Base-by-base conservation (phyloP, 176 grass and related monocot genomes). In the Saccharum spontaneum region DNA sequence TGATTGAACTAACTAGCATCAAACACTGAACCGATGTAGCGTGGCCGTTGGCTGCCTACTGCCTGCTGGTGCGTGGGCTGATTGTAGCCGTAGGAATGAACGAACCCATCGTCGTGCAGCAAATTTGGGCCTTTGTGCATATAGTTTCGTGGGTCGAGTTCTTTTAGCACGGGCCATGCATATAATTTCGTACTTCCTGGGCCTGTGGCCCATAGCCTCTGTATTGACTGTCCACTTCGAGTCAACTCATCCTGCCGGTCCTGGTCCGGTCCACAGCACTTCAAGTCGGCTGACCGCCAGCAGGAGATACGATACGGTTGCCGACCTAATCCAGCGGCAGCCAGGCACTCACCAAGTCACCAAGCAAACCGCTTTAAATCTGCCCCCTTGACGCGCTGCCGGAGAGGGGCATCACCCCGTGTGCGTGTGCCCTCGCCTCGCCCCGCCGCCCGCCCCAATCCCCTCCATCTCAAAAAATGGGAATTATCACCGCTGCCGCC, bases 291-390 rank as follows among this genome's bases (percentile, higher is more conserved):
- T 6, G 59, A 30, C 2, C 14, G 69, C 6, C 61, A 24, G 45
- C 16, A 48, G 41, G 44, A 26, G 28, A 12, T 73, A 52, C 68
- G 31, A 41, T 28, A 37, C 36, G 36, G 5, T 13, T 62, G 60
- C 9, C 87, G 57, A 86, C 50, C 50, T 34, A 54, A 90, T 90
- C 88, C 66, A 22, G 86, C 79, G 84, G 79, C 74, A 9, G 24
- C 2, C 11, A 86, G 7, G 28, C 60, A 45, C 34, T 34, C 66
- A 46, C 79, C 55, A 67, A 11, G 0, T 34, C 66, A 46, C 79
- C 55, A 67, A 11, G 0, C 37, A 45, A 81, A 90, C n/a, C 30
- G 9, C 60, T 69, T 90, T 69, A 87, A 90, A 87, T 79, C 84
- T 76, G 9, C 38, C 15, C 84, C 87, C 60, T 87, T 87, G 59